Conservation (phyloP, 441 rosid genomes). For the Croton laevigatus region DNA sequence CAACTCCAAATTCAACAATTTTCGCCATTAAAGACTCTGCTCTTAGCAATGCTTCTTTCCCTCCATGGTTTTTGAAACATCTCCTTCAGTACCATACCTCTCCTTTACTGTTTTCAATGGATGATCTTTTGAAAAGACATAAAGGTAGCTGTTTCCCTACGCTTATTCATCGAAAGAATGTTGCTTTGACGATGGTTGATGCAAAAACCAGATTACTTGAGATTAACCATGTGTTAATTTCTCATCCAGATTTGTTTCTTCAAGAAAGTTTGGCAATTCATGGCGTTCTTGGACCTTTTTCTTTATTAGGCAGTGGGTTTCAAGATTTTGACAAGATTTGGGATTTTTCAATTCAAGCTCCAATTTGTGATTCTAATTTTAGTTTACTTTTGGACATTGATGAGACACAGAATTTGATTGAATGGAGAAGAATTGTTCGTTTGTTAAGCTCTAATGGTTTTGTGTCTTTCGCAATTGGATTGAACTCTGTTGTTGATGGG, state of each 20-base stretch:
- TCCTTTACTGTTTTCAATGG: slow-evolving; percentile 47
- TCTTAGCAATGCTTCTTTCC: slow-evolving; percentile 40
- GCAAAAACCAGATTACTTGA: slow-evolving; percentile 35
- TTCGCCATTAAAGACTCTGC: slow-evolving; percentile 66
- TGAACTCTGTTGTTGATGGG: slow-evolving; percentile 63
- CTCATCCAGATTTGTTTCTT: slow-evolving; percentile 56
- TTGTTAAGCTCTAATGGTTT: slow-evolving; percentile 60
- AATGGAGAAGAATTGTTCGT: slow-evolving; percentile 56
- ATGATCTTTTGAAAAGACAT: slow-evolving; percentile 43
- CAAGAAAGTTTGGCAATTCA: too few species aligned
- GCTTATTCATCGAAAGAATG: slow-evolving; percentile 41
- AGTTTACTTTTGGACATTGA: slow-evolving; percentile 23
- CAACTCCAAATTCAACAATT: slow-evolving; percentile 56
- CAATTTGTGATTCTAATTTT: slow-evolving; percentile 29
- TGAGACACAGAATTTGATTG: slow-evolving; percentile 32
- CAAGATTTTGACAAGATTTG: slow-evolving; percentile 23
- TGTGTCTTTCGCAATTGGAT: slow-evolving; percentile 63
- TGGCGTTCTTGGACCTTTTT: too few species aligned
- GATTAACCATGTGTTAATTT: slow-evolving; percentile 53
- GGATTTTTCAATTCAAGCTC: slow-evolving; percentile 37
- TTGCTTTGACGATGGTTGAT: slow-evolving; percentile 46
- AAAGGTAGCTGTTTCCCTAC: slow-evolving; percentile 60
- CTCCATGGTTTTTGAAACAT: slow-evolving; percentile 49
- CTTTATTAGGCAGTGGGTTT: too few species aligned
- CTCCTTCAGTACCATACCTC: slow-evolving; percentile 72